phyloP scores from a whole-genome alignment of 257 asterid genomes.

The Nicotiana benthamiana region DNA sequence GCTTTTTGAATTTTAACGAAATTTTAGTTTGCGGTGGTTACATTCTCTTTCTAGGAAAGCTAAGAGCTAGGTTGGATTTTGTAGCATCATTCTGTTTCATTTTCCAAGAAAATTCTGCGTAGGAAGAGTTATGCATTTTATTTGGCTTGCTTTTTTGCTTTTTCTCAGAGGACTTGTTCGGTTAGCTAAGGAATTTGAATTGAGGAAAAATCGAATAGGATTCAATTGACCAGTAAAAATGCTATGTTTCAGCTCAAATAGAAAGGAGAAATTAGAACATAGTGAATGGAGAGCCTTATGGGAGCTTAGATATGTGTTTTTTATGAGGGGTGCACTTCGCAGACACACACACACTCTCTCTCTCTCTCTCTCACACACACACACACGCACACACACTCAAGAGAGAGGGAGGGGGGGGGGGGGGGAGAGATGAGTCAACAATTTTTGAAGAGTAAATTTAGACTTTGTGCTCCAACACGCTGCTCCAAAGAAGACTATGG shows the following conservation, averaged over 20 bases:
- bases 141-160: neutral
- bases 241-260: neutral
- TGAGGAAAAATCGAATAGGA: neutral
- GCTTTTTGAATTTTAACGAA: neutral
- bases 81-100: neutral
- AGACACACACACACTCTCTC: no score
- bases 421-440: no score
- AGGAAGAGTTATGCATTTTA: neutral
- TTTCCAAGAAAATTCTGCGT: neutral
- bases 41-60: neutral
- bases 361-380: no score
- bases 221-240: neutral
- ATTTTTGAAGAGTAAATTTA: neutral
- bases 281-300: no score
- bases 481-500: neutral
- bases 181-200: neutral
- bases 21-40: neutral
- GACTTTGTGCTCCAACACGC: neutral
- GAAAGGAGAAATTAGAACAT: neutral
- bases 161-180: neutral
- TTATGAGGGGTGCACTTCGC: neutral
- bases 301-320: neutral
- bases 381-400: no score
- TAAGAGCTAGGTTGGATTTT: neutral
- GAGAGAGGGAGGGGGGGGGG: no score